Evolutionary conservation across 2,329 filamentous ascomycete species (phyloP).

Genomic region (Sporothrix dimorphospora): DNA sequence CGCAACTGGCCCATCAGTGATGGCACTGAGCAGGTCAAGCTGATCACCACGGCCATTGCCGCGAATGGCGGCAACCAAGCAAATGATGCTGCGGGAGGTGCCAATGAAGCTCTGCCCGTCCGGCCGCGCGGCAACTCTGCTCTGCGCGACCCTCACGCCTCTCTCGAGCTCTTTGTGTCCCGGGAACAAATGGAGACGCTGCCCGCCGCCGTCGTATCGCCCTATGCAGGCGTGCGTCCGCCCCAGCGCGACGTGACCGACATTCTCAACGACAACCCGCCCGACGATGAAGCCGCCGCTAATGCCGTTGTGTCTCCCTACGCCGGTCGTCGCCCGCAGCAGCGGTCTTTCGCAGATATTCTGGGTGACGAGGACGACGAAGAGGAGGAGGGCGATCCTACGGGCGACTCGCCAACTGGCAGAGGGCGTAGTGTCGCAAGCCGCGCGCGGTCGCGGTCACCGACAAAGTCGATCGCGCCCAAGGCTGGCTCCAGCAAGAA

Average conservation of each 20-base stretch:
- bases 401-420: conserved; percentile 13
- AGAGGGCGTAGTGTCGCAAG: conserved; percentile 31
- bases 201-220: conserved; percentile 56
- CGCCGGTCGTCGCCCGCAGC: conserved; percentile 59
- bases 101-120: conserved; percentile 41
- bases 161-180: conserved; percentile 73
- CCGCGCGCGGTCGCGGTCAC: conserved; percentile 52
- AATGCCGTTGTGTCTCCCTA: conserved; percentile 45
- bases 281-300: conserved; percentile 44
- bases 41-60: conserved; percentile 67
- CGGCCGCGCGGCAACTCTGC: conserved; percentile 58
- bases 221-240: conserved; percentile 62
- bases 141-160: conserved; percentile 67
- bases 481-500: conserved; percentile 64
- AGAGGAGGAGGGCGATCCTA: conserved; percentile 28
- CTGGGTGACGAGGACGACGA: conserved; percentile 56
- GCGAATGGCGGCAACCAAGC: conserved; percentile 53
- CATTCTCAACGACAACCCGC: conserved; percentile 63
- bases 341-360: conserved; percentile 74
- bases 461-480: conserved; percentile 49
- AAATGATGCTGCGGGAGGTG: conserved; percentile 26
- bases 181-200: conserved; percentile 57
- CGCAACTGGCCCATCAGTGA: conserved; percentile 96
- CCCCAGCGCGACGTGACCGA: conserved; percentile 72
- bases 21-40: conserved; percentile 77